phyloP scores from a whole-genome alignment of 177 flowering plant genomes.

The Vitis hybrid region DNA sequence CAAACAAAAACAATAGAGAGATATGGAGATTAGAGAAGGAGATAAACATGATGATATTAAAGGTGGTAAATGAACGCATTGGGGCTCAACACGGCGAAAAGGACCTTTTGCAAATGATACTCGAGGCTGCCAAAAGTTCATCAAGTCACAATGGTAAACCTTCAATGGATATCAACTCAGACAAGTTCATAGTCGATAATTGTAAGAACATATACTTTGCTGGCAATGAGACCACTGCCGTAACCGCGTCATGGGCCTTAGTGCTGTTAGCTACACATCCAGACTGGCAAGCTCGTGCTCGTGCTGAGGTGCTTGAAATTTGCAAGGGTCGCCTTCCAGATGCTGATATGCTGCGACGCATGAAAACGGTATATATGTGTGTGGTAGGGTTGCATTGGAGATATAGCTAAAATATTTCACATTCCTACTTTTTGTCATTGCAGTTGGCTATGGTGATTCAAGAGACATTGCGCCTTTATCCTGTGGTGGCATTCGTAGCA shows the following conservation, averaged over 20 bases:
- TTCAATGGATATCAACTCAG: conserved; percentile 9
- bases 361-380: conserved; percentile 38
- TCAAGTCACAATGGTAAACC: conserved; percentile 14
- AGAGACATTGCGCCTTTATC: conserved; percentile 53
- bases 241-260: conserved; percentile 48
- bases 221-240: conserved; percentile 55
- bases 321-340: conserved; percentile 27
- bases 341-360: conserved; percentile 34
- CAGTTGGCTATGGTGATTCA: conserved; percentile 59
- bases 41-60: conserved; percentile 32
- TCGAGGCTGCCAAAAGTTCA: conserved; percentile 35
- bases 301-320: conserved; percentile 39
- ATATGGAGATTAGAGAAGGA: conserved; percentile 47
- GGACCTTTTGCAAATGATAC: conserved; percentile 52
- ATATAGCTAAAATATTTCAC: too few relatives aligned
- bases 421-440: background rate
- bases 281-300: conserved; percentile 56
- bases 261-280: conserved; percentile 47
- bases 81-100: conserved; percentile 21
- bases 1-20: conserved; percentile 31
- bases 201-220: conserved; percentile 67
- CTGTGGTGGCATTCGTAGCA: conserved; percentile 28
- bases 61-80: conserved; percentile 32
- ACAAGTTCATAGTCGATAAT: conserved; percentile 54
- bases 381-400: too few relatives aligned